Base-by-base conservation (phyloP, 495 filamentous ascomycete species). In the Bathelium albidoporum region DNA sequence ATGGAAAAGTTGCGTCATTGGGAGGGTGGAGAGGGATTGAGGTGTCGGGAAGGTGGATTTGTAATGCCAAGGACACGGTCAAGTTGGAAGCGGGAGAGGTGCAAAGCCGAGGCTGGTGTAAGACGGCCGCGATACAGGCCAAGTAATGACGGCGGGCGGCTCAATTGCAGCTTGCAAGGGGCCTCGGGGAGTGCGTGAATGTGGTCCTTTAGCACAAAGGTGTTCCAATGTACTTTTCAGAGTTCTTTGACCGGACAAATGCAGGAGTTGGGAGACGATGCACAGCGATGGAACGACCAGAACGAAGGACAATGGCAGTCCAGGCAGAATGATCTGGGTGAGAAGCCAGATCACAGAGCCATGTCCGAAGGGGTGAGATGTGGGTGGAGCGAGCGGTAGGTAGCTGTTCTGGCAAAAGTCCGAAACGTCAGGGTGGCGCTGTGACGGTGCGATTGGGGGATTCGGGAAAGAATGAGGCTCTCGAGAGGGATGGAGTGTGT, bases 1-100 rank as follows among this genome's bases (percentile, higher is more conserved):
- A 63, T 65, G 71, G 71, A 73, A 72, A 59, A 74, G 59, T 59
- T 74, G 71, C 49, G 72, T 68, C 72, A 74, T 74, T 68, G 59
- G 52, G 69, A 31, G 20, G 49, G 9, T 55, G 12, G 34, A 28
- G 24, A 20, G 49, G 24, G 3, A 5, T 12, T 5, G 18, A 20
- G 49, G 24, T 28, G 49, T 12, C 20, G 49, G 29, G 24, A n/a
- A 55, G 49, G 20, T 29, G 49, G 49, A 55, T 55, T 55, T 55
- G 49, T 55, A 55, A 55, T 55, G 49, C 7, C 12, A 9, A 20
- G 5, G 29, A 10, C 22, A 55, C n/a, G 49, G 49, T 55, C 49
- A 55, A 55, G 24, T 28, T 55, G 5, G 14, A 14, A 39, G 5
- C 22, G 22, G 49, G 24, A 11, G 49, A 29, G 9, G 24, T 7